Evolutionary conservation across 805 yeast species (phyloP), one percentile per base, ranked within the genome.

Genomic region (Spathaspora sp.): DNA sequence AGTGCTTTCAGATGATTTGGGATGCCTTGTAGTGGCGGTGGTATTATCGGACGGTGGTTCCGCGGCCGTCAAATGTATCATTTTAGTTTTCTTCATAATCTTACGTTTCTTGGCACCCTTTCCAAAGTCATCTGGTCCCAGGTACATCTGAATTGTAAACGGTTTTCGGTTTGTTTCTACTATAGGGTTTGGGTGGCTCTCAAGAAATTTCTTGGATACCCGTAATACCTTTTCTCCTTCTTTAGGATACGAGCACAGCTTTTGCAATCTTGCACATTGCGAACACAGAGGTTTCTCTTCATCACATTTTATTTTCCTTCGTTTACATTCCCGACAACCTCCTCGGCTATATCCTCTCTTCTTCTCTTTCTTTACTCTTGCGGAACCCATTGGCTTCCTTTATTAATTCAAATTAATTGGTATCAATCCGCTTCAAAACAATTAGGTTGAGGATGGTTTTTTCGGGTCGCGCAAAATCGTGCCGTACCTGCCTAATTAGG

Each of bases 251-350:
- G 61, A 60, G 49, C 77, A 73, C n/a, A 48, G 57, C 49, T 70
- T 72, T 29, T 59, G 62, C 31, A 72, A 59, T 20, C 73, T 57
- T 5, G 63, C 56, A 52, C 77, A 73, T 52, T 67, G 73, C 60
- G 65, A 59, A 54, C 77, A 73, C 57, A 48, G 60, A 45, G 67
- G 73, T 51, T 63, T 69, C 17, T 55, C 61, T 60, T 73, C 77
- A 49, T 72, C 76, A 55, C 77, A 73, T 52, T 73, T 73, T 52
- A 73, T 72, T 52, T 73, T 73, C n/a, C 77, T 60, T 47, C 77
- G 61, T 53, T 72, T 73, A 54, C 77, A 73, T 52, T 72, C 77
- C 23, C 68, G 57, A 55, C 77, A 73, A 5, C 77, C 77, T 7
- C 64, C 66, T 49, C 70, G 70, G 56, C 68, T 64, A 55, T 73